Evolutionary conservation across 768 basidiomycete species (phyloP).

Genomic region (Tulasnella sp.): DNA sequence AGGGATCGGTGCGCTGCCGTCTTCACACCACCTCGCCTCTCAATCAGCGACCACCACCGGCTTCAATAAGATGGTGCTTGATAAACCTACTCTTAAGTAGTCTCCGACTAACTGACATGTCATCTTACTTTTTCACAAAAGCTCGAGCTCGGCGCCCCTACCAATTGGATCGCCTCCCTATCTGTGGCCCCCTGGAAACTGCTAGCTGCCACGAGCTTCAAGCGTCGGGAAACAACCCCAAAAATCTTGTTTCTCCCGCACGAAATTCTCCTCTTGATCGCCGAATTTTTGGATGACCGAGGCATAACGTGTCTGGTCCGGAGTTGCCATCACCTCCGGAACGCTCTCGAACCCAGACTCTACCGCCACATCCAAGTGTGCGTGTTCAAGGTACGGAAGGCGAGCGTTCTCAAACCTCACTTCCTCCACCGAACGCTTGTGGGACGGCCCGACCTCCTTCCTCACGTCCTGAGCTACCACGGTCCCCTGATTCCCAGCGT

Average conservation of each 20-base stretch:
- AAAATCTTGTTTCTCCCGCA: neutral
- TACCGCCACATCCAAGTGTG: neutral
- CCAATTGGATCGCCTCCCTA: too few relatives aligned
- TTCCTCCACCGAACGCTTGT: neutral
- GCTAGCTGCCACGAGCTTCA: neutral
- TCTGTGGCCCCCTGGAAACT: too few relatives aligned
- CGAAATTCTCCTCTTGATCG: neutral
- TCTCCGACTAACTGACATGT: conserved; percentile 32
- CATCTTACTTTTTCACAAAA: too few relatives aligned
- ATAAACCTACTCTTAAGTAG: too few relatives aligned
- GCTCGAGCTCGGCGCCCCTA: too few relatives aligned
- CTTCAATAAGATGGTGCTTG: too few relatives aligned
- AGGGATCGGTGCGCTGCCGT: too few relatives aligned
- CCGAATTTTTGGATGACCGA: neutral
- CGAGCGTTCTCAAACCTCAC: neutral
- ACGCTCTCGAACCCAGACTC: neutral
- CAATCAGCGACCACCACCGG: too few relatives aligned
- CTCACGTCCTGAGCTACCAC: neutral
- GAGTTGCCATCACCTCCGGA: neutral
- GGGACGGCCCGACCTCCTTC: neutral
- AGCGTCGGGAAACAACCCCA: neutral
- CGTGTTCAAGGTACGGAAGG: too few relatives aligned
- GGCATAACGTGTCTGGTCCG: neutral
- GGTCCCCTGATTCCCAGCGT: neutral
- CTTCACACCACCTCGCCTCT: too few relatives aligned